Base-by-base conservation (phyloP, 192 early-diverging fungal genomes). In the Mortierella claussenii region DNA sequence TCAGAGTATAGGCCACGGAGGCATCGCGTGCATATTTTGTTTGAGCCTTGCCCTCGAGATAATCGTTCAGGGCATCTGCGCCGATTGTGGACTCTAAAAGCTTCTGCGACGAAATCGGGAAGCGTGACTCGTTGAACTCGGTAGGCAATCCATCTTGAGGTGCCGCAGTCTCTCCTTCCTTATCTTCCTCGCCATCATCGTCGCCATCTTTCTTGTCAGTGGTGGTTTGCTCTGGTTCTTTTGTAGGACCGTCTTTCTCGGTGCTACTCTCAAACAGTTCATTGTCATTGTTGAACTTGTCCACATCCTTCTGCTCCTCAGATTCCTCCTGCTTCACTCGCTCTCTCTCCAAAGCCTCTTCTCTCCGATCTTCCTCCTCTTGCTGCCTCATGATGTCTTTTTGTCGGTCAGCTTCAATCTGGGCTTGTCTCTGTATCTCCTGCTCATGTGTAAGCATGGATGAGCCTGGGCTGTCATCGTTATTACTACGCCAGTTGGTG, bases 101-200 rank as follows among this genome's bases (percentile, higher is more conserved):
- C 34, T 49, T 44, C 24, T 65, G 62, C 4, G 56, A 66, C 10
- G 47, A 7, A 9, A 23, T 9, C 1, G 71, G 71, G 24, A 76
- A 42, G 31, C 56, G 44, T 13, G 23, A 20, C 18, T 74, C 71
- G n/a, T 49, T 32, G 37, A 65, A 76, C 27, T 37, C 57, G 2
- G 51, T 55, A 3, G 71, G 71, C 28, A 76, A 27, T 31, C 52
- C 63, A 33, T 67, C 71, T 7, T 45, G 33, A 50, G 28, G 48
- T 8, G n/a, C 37, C 15, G 49, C 48, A n/a, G n/a, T n/a, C n/a
- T n/a, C n/a, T n/a, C n/a, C n/a, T 26, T 49, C 53, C 10, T 52
- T 31, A 40, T 48, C 26, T 4, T 55, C 32, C 15, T 30, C 21
- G 20, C 23, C 26, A 34, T 46, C 20, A 27, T 21, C 24, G 23